Evolutionary conservation across 805 yeast species (phyloP).

Genomic region (Candida ulmi): DNA sequence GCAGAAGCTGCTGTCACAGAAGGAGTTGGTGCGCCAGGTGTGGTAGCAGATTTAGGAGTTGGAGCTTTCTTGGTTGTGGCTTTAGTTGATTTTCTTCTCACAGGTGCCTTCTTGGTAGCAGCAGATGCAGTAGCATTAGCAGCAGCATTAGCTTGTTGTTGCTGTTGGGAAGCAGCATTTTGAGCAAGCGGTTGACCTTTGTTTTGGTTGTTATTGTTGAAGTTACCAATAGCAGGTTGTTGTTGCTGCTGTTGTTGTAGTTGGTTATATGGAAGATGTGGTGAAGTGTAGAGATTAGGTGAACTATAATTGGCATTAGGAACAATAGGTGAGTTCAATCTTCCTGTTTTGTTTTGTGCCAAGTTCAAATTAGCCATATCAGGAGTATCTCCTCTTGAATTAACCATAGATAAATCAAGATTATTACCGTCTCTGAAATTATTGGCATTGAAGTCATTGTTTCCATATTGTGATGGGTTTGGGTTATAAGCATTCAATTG

Average conservation of each 20-base stretch:
- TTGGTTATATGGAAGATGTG: slow-evolving; percentile 8
- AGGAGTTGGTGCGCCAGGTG: slow-evolving; percentile 3
- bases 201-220: slow-evolving; percentile 3
- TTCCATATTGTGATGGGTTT: slow-evolving; percentile 3
- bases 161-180: not conserved
- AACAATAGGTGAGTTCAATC: slow-evolving; percentile 7
- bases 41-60: slow-evolving; percentile 1
- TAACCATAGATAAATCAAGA: slow-evolving; percentile 11
- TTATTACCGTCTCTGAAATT: slow-evolving; percentile 2
- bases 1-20: slow-evolving; percentile 1
- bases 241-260: not conserved
- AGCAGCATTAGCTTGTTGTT: not conserved
- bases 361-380: slow-evolving; percentile 9
- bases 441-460: not conserved
- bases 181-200: not conserved
- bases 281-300: slow-evolving; percentile 10
- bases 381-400: slow-evolving; percentile 10
- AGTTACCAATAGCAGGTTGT: not conserved
- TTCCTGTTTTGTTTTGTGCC: not conserved
- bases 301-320: slow-evolving; percentile 5
- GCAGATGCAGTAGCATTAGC: not conserved
- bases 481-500: slow-evolving; percentile 1
- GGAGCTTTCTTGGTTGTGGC: not conserved
- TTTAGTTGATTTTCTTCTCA: slow-evolving; percentile 8
- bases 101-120: slow-evolving; percentile 9